These are phyloP conservation scores for Arthrobotrys iridis DNA, from an alignment of 2,329 filamentous ascomycete species.

Conservation along the genomic window DNA sequence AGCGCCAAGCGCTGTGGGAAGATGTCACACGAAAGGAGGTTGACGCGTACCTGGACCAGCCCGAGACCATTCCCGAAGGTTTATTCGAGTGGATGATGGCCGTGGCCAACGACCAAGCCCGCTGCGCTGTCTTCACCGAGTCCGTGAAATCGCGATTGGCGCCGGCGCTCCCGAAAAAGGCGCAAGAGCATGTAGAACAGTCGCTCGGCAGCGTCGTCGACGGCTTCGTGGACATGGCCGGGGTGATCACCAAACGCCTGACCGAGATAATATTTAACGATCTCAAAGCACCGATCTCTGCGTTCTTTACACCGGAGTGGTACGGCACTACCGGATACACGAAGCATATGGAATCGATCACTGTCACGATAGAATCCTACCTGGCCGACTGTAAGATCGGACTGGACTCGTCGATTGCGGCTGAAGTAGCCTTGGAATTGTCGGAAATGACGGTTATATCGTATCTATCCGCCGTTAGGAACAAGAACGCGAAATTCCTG, in stretches of 20 bases:
- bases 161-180: slow-evolving; percentile 83
- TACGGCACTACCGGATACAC: slow-evolving; percentile 69
- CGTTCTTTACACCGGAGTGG: slow-evolving; percentile 92
- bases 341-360: slow-evolving; percentile 90
- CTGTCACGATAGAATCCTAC: slow-evolving; percentile 95
- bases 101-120: slow-evolving; percentile 97
- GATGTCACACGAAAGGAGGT: slow-evolving; percentile 87
- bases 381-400: slow-evolving; percentile 70
- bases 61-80: slow-evolving; percentile 57
- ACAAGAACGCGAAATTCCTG: slow-evolving; percentile 88
- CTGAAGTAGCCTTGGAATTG: slow-evolving; percentile 91
- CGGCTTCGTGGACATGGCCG: slow-evolving; percentile 93
- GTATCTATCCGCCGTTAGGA: slow-evolving; percentile 85
- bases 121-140: slow-evolving; percentile 92
- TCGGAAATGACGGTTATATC: slow-evolving; percentile 69
- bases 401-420: slow-evolving; percentile 79
- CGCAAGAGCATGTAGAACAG: slow-evolving; percentile 81
- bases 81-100: slow-evolving; percentile 88
- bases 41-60: slow-evolving; percentile 71
- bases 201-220: slow-evolving; percentile 80
- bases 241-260: slow-evolving; percentile 89
- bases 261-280: slow-evolving; percentile 88
- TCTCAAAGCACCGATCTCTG: slow-evolving; percentile 81
- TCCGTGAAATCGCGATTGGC: slow-evolving; percentile 75
- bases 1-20: slow-evolving; percentile 86